These are phyloP conservation scores for Irpex sp. DNA, from an alignment of 1,284 basidiomycete species.

Conservation along the genomic window DNA sequence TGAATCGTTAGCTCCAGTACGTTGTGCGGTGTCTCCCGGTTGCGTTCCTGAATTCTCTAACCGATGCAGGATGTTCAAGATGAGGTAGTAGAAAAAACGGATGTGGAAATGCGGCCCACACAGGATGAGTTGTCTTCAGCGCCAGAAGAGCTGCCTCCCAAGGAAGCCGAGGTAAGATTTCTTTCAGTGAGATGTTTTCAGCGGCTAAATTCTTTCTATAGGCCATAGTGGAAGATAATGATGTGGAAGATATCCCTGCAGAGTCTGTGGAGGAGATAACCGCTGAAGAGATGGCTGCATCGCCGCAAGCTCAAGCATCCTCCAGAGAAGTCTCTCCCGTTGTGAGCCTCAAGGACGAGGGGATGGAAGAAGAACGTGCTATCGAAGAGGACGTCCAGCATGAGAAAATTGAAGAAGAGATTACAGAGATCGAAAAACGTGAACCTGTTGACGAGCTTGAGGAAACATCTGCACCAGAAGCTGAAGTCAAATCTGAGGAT, in stretches of 20 bases:
- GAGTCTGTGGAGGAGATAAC: neutral
- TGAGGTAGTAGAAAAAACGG: constrained; percentile 15
- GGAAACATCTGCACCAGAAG: neutral
- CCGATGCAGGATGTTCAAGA: constrained; percentile 9
- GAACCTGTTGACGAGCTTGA: neutral
- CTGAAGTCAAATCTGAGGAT: neutral
- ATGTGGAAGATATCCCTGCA: neutral
- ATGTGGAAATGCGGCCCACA: constrained; percentile 9
- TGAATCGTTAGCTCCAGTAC: neutral
- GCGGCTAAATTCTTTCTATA: neutral
- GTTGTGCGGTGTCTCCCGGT: neutral
- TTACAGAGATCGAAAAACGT: neutral
- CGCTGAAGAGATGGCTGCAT: neutral
- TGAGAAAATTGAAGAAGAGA: neutral
- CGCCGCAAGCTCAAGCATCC: neutral
- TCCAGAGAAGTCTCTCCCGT: neutral
- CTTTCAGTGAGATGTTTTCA: neutral
- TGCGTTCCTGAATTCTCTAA: neutral
- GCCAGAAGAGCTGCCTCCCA: neutral
- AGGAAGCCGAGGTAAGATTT: neutral
- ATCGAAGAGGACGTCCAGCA: neutral
- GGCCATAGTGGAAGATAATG: neutral
- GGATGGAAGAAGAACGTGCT: neutral
- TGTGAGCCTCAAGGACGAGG: neutral
- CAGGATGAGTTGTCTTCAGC: too few relatives aligned